Evolutionary conservation across 2,329 filamentous ascomycete genomes (phyloP).

Genomic region (Dactylella cylindrospora): DNA sequence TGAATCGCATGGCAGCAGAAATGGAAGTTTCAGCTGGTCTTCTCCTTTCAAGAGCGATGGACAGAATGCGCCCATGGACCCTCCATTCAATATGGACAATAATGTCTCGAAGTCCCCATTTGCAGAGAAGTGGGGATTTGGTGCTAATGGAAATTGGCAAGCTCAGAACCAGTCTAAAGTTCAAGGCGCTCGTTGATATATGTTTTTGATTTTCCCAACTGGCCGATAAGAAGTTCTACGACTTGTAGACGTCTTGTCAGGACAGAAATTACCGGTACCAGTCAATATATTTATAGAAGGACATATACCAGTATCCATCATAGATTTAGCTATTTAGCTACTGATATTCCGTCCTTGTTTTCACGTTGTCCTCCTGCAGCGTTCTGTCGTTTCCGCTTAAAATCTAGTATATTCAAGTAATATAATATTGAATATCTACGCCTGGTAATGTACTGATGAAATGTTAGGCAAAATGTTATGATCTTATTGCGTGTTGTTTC

Average conservation of each 20-base stretch:
- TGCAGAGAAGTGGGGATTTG: constrained; percentile 33
- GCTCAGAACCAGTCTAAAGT: constrained; percentile 11
- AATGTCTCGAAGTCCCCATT: constrained; percentile 24
- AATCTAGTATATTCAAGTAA: no score
- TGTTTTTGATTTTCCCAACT: not conserved
- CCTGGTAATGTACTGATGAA: no score
- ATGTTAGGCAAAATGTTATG: no score
- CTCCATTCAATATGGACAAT: constrained; percentile 16
- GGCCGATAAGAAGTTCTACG: no score
- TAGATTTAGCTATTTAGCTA: no score
- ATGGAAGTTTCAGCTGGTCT: constrained; percentile 34
- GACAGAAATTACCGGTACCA: not conserved
- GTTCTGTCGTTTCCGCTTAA: no score
- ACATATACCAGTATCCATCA: no score
- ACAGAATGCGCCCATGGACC: constrained; percentile 6
- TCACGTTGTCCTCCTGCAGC: no score
- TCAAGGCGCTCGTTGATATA: constrained; percentile 20
- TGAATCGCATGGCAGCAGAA: constrained; percentile 12
- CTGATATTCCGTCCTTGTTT: no score
- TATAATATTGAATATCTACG: no score
- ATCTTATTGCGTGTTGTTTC: no score
- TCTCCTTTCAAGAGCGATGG: constrained; percentile 21
- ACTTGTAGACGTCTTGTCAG: not conserved
- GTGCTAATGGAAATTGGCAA: constrained; percentile 11
- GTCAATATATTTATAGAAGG: no score